Base-by-base conservation (phyloP, 2,329 filamentous ascomycete genomes). In the Nigrograna mackinnonii region DNA sequence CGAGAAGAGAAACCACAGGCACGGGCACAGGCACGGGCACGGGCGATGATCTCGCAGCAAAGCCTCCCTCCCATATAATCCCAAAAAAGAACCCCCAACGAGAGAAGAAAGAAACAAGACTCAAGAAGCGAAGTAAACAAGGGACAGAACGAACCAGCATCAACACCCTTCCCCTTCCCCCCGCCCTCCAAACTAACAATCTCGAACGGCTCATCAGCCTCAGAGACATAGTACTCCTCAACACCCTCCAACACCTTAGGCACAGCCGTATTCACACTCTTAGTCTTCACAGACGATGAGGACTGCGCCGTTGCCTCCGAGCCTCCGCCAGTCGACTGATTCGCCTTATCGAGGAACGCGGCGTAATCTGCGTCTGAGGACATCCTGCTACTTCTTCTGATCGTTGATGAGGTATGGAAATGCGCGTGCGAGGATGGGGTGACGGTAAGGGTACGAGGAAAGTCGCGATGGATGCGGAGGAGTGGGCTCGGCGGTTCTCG, bases 171-270 rank as follows among this genome's bases (percentile, higher is more conserved):
- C 22, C 75, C 74, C 37, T 63, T 69, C 49, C 78, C 77, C 16
- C 75, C 67, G 71, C 79, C 89, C 52, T 75, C 77, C 53, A 95
- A 66, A 39, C 79, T 82, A 5, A 96, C 88, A 3, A 84, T 82
- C 64, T 87, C 83, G 68, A 95, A 96, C 4, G 86, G 85, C 75
- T 95, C 89, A 65, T 96, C 91, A 21, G 89, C 83, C 45, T 96
- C 91, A 48, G 86, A 94, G 13, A 81, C 69, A 67, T 94, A 95
- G 62, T 86, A 84, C 32, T 77, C 79, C 43, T 86, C 74, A 3
- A 68, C 57, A 14, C 55, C 48, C 49, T 63, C 47, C 31, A 71
- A 54, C 37, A 30, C 58, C 31, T 55, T 47, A 2, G 91, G 89
- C 39, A 91, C 78, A 46, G 77, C 67, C 38, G 79, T 75, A 50